phyloP scores from a whole-genome alignment of 2,329 filamentous ascomycete species.

The Botryosphaeria dothidea region DNA sequence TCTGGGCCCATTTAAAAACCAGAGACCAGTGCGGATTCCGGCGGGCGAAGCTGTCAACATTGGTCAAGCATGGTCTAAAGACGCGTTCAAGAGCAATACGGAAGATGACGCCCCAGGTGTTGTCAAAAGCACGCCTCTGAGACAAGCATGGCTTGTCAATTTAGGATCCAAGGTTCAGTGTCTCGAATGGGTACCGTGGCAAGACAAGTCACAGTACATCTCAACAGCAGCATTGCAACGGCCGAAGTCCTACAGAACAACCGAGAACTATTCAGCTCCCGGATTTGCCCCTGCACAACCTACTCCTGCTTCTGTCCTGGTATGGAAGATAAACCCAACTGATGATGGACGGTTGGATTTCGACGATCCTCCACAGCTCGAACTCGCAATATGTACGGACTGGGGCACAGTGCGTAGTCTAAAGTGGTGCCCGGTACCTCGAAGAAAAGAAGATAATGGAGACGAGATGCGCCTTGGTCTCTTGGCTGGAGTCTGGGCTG shows the following conservation, averaged over 20 bases:
- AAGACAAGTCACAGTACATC: constrained; percentile 54
- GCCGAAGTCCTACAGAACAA: constrained; percentile 30
- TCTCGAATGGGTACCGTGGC: constrained; percentile 45
- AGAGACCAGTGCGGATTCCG: constrained; percentile 44
- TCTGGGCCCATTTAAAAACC: constrained; percentile 51
- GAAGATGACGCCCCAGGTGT: neutral
- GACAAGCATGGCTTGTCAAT: constrained; percentile 57
- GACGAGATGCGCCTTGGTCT: constrained; percentile 47
- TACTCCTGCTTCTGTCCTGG: constrained; percentile 53
- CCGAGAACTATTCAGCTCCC: constrained; percentile 38
- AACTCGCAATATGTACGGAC: constrained; percentile 55
- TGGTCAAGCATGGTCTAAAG: constrained; percentile 43
- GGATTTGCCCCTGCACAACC: constrained; percentile 29
- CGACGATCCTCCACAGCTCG: constrained; percentile 45
- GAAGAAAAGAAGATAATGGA: constrained; percentile 27
- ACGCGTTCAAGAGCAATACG: constrained; percentile 21
- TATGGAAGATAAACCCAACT: constrained; percentile 50
- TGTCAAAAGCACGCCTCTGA: constrained; percentile 33
- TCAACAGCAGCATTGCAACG: constrained; percentile 45
- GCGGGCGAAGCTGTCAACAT: constrained; percentile 47
- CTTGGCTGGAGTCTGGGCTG: constrained; percentile 59
- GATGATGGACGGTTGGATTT: constrained; percentile 45
- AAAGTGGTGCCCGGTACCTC: constrained; percentile 57
- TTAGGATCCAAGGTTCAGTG: constrained; percentile 56
- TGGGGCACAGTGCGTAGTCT: constrained; percentile 59